Evolutionary conservation across 208 protist species (phyloP).

Genomic region (Trypanosoma platydactyli): DNA sequence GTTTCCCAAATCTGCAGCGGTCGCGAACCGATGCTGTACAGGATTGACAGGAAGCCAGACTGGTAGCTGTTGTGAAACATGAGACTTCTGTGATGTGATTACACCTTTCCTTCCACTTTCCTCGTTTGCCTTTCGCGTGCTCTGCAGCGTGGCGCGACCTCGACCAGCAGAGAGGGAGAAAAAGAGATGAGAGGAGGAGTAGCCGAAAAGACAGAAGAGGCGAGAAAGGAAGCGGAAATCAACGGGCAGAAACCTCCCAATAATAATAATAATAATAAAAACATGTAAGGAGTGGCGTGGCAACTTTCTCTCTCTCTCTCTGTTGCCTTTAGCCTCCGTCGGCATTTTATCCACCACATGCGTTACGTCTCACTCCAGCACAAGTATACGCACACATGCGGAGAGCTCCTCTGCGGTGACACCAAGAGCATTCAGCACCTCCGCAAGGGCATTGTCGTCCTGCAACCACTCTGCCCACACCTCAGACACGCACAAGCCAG

Average conservation of each 20-base stretch:
- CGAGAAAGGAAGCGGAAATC: background rate
- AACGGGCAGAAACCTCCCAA: constrained; percentile 2
- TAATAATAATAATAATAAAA: too few relatives aligned
- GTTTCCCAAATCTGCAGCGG: constrained; percentile 99
- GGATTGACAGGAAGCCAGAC: constrained; percentile 98
- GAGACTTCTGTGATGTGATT: background rate
- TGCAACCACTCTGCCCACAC: constrained; percentile 31
- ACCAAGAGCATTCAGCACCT: constrained; percentile 45
- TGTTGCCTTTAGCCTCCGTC: background rate
- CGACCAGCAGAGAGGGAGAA: background rate
- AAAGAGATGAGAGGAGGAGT: constrained; percentile 5
- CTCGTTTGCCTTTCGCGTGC: background rate
- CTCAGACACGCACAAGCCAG: constrained; percentile 10
- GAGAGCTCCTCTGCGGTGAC: constrained; percentile 36
- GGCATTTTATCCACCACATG: background rate
- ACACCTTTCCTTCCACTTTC: background rate
- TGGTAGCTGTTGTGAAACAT: constrained; percentile 99
- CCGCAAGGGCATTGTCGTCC: constrained; percentile 34
- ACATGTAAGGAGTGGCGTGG: too few relatives aligned
- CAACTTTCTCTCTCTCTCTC: background rate
- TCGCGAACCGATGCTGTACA: constrained; percentile 98
- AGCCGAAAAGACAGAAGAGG: background rate
- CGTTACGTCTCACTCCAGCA: constrained; percentile 37
- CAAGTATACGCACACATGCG: constrained; percentile 44
- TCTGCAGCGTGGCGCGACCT: background rate